Evolutionary conservation across 202 grass and related monocot species (phyloP).

Genomic region (Hordeum pubiflorum): DNA sequence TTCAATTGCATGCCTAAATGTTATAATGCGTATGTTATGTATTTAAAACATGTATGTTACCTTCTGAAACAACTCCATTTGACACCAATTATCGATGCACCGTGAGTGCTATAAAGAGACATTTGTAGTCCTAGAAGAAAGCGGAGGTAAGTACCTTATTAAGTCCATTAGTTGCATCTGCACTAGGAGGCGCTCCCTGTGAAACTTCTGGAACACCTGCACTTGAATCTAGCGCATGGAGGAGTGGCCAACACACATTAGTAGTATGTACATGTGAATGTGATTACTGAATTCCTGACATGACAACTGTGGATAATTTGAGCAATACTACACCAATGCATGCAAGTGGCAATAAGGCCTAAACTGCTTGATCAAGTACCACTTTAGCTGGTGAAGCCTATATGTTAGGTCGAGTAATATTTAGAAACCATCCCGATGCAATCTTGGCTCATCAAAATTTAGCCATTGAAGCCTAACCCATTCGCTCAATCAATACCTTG

Average conservation of each 20-base stretch:
- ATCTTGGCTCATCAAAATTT: neutral
- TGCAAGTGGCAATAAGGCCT: neutral
- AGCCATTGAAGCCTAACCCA: neutral
- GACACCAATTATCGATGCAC: slow-evolving; percentile 4
- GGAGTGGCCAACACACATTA: neutral
- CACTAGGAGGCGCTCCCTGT: neutral
- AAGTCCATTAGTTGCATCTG: neutral
- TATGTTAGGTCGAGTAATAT: neutral
- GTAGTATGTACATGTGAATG: neutral
- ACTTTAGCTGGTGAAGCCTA: neutral
- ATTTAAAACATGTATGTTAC: neutral
- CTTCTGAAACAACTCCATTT: neutral
- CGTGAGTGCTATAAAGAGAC: neutral
- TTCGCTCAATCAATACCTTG: neutral
- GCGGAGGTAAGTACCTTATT: neutral
- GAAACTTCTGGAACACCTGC: neutral
- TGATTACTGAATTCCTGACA: neutral
- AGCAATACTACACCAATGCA: neutral
- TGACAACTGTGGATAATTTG: neutral
- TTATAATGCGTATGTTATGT: neutral
- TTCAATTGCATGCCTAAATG: neutral
- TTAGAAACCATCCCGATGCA: neutral
- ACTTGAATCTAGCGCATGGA: neutral
- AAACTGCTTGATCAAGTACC: neutral
- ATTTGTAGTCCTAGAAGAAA: neutral